Evolutionary conservation across 139 green algal genomes (phyloP).

Genomic region (Chlamydomonas applanata): DNA sequence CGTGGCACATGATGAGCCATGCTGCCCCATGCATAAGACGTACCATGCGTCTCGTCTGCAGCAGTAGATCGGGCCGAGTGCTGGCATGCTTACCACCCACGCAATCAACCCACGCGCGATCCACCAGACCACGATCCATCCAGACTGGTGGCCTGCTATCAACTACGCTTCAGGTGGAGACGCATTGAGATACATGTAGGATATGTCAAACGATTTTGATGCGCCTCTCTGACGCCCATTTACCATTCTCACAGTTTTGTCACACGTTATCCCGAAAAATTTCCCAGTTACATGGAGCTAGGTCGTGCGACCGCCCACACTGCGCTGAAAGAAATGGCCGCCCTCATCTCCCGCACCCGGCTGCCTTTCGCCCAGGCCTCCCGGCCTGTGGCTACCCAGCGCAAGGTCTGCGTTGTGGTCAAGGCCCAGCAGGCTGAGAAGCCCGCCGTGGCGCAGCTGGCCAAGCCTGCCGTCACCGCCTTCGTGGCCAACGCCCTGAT

Average conservation of each 20-base stretch:
- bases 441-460: conserved; percentile 3
- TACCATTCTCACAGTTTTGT: neutral
- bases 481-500: conserved; percentile 67
- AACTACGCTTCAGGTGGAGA: too few species aligned
- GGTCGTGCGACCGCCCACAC: neutral
- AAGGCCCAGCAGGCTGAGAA: conserved; percentile 12
- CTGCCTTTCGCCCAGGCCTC: neutral
- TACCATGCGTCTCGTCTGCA: neutral
- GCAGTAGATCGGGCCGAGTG: neutral
- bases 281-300: too few species aligned
- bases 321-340: neutral
- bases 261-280: too few species aligned
- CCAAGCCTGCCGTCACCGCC: conserved; percentile 26
- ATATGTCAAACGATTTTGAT: too few species aligned
- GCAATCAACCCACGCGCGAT: neutral
- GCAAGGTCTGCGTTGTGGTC: conserved; percentile 1
- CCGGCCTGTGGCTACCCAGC: neutral
- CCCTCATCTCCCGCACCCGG: neutral
- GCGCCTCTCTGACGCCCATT: too few species aligned
- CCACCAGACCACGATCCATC: too few species aligned
- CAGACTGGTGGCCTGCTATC: too few species aligned
- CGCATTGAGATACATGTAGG: too few species aligned
- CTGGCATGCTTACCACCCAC: neutral
- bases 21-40: neutral
- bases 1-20: neutral